Evolutionary conservation across 139 green algal genomes (phyloP).

Genomic region (Chlorella sp.): DNA sequence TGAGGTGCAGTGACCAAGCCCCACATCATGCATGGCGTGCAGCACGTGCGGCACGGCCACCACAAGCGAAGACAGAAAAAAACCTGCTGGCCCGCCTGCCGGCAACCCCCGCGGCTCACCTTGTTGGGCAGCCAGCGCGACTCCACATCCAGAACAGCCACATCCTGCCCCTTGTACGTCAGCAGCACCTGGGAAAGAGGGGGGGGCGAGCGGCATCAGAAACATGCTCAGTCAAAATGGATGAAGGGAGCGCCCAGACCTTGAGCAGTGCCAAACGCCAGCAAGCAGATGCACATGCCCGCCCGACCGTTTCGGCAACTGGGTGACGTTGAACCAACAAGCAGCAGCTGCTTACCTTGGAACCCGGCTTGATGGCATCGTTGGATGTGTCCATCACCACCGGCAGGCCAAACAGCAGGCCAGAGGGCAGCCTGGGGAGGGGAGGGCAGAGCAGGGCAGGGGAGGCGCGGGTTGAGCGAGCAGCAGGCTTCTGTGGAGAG

Average conservation of each 20-base stretch:
- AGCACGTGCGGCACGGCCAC: background rate
- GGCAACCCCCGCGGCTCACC: too few species aligned
- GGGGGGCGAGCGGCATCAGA: too few species aligned
- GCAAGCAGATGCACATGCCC: too few species aligned
- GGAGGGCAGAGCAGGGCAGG: background rate
- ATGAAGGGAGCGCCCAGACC: too few species aligned
- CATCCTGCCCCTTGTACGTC: slow-evolving; percentile 75
- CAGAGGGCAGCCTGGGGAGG: slow-evolving; percentile 57
- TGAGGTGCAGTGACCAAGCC: too few species aligned
- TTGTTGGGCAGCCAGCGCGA: slow-evolving; percentile 88
- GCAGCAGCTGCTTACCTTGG: slow-evolving; percentile 42
- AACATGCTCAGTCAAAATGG: too few species aligned
- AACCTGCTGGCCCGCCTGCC: background rate
- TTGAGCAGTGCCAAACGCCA: too few species aligned
- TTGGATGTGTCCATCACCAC: slow-evolving; percentile 91
- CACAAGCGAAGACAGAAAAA: background rate
- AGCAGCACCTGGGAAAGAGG: slow-evolving; percentile 65
- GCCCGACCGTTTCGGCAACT: too few species aligned
- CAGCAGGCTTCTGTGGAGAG: too few species aligned
- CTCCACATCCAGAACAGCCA: slow-evolving; percentile 85
- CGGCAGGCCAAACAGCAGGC: slow-evolving; percentile 88
- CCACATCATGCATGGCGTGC: too few species aligned
- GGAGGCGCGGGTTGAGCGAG: too few species aligned
- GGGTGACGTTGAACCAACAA: too few species aligned
- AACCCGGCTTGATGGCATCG: slow-evolving; percentile 74